Percentiles rank a stretch among this genome's conserved stretches.
Conservation (phyloP, 768 basidiomycete genomes). For the Kwoniella europaea region DNA sequence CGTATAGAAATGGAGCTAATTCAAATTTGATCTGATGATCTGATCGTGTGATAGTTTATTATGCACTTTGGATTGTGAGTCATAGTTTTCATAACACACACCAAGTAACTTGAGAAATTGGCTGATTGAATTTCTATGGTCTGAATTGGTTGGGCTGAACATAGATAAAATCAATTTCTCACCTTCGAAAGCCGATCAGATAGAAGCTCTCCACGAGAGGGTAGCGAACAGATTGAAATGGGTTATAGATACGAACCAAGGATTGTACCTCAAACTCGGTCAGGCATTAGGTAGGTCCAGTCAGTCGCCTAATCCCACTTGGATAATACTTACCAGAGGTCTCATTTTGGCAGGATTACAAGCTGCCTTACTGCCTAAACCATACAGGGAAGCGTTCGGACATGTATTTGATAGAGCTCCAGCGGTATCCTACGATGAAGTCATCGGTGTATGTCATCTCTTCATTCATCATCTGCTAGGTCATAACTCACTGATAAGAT, state of each 20-base stretch:
- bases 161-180: slow-evolving; percentile 91
- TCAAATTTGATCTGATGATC: too few relatives aligned
- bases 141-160: slow-evolving; percentile 37
- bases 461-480: not conserved
- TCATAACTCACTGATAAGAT: not conserved
- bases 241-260: slow-evolving; percentile 76
- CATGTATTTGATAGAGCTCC: slow-evolving; percentile 88
- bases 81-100: not conserved
- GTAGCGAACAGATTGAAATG: slow-evolving; percentile 77
- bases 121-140: not conserved
- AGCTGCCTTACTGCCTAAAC: slow-evolving; percentile 78
- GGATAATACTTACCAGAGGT: slow-evolving; percentile 56
- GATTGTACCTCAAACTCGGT: slow-evolving; percentile 59
- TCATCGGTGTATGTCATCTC: slow-evolving; percentile 64
- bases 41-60: slow-evolving; percentile 34
- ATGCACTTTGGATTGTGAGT: slow-evolving; percentile 56
- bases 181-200: slow-evolving; percentile 67
- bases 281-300: slow-evolving; percentile 49
- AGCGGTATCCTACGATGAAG: slow-evolving; percentile 73
- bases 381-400: slow-evolving; percentile 80
- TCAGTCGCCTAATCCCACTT: slow-evolving; percentile 3
- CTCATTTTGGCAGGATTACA: slow-evolving; percentile 76
- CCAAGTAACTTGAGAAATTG: not conserved
- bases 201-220: slow-evolving; percentile 81
- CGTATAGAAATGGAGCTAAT: slow-evolving; percentile 8